A percentile compares a stretch with the other conserved stretches of the same genome.
These are phyloP conservation scores for Rossbeevera mucosa DNA, from an alignment of 768 basidiomycete genomes.

Conservation along the genomic window DNA sequence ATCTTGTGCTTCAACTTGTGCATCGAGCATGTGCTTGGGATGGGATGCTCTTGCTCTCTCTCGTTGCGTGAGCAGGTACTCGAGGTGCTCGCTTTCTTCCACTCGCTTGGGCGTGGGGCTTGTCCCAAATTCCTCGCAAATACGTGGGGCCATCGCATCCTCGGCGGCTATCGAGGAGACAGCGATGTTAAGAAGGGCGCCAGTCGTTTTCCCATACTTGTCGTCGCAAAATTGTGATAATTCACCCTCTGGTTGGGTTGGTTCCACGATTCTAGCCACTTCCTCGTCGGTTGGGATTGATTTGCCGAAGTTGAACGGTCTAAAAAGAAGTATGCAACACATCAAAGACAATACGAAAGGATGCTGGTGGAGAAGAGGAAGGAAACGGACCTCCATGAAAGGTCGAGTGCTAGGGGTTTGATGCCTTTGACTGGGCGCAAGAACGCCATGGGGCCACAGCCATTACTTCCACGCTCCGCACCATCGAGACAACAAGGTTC, in stretches of 20 bases:
- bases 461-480: background rate
- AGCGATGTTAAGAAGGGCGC: conserved; percentile 12
- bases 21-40: background rate
- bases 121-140: conserved; percentile 23
- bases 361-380: background rate
- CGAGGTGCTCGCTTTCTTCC: conserved; percentile 10
- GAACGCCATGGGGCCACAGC: conserved; percentile 13
- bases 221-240: conserved; percentile 12
- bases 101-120: conserved; percentile 21
- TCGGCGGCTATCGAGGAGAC: conserved; percentile 8
- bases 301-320: conserved; percentile 47
- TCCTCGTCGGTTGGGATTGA: conserved; percentile 31
- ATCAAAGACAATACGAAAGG: background rate
- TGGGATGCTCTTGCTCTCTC: conserved; percentile 20
- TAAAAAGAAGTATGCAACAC: conserved; percentile 10
- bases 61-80: conserved; percentile 24
- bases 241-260: conserved; percentile 14
- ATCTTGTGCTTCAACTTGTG: background rate
- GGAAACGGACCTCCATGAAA: conserved; percentile 62
- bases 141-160: conserved; percentile 11
- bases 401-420: conserved; percentile 50
- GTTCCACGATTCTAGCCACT: conserved; percentile 17
- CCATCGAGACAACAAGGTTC: background rate
- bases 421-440: conserved; percentile 57
- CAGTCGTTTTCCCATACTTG: conserved; percentile 5